Evolutionary conservation across 257 asterid species (phyloP).

Genomic region (Solanum habrochaites): DNA sequence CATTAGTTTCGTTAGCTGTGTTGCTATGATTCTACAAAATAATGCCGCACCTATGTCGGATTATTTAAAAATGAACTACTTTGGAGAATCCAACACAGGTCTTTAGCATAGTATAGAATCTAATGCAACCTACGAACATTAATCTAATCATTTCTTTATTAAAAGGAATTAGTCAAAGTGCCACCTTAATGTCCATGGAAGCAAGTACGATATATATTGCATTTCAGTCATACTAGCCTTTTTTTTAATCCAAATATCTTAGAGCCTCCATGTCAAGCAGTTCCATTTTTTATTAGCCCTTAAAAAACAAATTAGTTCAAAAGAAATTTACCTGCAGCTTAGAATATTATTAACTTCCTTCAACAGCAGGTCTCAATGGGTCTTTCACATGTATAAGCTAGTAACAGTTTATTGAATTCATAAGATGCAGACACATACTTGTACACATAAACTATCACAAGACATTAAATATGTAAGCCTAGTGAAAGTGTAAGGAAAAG

Average conservation of each 20-base stretch:
- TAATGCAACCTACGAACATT: neutral
- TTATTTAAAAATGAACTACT: neutral
- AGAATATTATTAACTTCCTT: neutral
- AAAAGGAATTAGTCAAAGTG: neutral
- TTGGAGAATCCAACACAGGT: neutral
- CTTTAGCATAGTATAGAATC: neutral
- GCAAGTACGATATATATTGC: neutral
- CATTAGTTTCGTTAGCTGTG: neutral
- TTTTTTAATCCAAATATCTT: neutral
- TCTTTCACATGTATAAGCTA: neutral
- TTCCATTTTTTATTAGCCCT: neutral
- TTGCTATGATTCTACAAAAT: neutral
- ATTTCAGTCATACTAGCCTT: neutral
- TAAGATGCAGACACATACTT: neutral
- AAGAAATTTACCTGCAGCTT: neutral
- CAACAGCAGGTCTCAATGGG: neutral
- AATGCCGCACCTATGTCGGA: neutral
- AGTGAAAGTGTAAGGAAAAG: neutral
- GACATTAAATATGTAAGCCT: neutral
- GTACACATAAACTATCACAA: neutral
- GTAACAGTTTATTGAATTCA: neutral
- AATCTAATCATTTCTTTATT: neutral
- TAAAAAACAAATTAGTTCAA: neutral
- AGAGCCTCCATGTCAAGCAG: neutral
- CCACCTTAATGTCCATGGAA: neutral